Evolutionary conservation across 1,284 basidiomycete species (phyloP).

Genomic region (Ganoderma lingzhi): DNA sequence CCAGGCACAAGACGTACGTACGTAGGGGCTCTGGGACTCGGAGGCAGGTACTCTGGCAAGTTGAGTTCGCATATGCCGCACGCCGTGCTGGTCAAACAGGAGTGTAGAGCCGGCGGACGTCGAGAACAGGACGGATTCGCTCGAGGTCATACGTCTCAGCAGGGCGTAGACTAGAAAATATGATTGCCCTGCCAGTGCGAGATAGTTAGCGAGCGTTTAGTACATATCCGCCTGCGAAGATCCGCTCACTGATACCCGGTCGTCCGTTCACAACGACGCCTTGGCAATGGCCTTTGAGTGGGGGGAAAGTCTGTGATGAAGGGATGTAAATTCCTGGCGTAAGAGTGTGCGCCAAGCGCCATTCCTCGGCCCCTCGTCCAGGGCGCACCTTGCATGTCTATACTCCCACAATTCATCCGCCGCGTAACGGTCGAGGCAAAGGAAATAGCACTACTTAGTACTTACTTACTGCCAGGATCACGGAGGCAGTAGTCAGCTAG

Average conservation of each 20-base stretch:
- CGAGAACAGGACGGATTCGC: neutral
- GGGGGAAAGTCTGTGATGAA: neutral
- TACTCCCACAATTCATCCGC: no score
- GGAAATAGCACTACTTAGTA: no score
- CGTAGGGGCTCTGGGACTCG: neutral
- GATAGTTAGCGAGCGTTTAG: neutral
- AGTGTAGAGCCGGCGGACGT: neutral
- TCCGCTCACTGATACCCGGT: neutral
- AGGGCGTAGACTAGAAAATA: neutral
- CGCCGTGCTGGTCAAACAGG: neutral
- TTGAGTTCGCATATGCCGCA: neutral
- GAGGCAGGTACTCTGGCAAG: neutral
- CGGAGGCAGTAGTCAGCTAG: neutral
- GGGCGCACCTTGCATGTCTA: no score
- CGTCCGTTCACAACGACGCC: neutral
- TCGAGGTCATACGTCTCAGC: neutral
- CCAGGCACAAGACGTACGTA: neutral
- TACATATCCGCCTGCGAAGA: neutral
- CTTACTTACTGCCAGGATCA: neutral
- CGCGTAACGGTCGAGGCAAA: no score
- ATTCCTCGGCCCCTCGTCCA: no score
- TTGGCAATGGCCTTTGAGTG: neutral
- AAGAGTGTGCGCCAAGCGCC: neutral
- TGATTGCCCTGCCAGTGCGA: neutral
- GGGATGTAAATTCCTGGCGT: neutral